phyloP scores from a whole-genome alignment of 352 stramenopile genomes.

The Phytophthora crassamura region DNA sequence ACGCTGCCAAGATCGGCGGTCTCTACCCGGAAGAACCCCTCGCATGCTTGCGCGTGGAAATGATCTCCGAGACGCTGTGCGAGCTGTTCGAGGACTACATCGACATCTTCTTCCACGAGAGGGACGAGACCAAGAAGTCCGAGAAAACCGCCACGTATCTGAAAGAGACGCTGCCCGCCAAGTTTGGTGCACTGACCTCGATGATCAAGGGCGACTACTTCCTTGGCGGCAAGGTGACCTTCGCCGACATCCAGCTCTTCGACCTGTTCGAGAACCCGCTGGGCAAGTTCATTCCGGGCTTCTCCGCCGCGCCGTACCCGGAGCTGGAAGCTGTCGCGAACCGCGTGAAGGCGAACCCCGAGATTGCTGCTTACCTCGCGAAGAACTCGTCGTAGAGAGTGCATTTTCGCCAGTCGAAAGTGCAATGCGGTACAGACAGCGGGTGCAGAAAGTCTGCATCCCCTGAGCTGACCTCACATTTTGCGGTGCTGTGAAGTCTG shows the following conservation, averaged over 20 bases:
- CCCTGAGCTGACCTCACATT: too few relatives aligned
- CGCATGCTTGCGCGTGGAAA: constrained; percentile 51
- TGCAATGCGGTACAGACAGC: too few relatives aligned
- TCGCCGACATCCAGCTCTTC: constrained; percentile 55
- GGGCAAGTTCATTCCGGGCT: constrained; percentile 25
- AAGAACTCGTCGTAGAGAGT: too few relatives aligned
- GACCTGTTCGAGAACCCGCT: constrained; percentile 48
- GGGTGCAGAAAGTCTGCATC: too few relatives aligned
- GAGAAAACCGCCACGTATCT: constrained; percentile 46
- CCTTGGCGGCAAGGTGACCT: constrained; percentile 38
- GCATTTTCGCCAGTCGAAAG: too few relatives aligned
- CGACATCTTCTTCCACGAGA: constrained; percentile 39
- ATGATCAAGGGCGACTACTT: too few relatives aligned
- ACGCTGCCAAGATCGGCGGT: constrained; percentile 54
- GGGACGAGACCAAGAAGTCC: constrained; percentile 41
- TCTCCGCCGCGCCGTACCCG: constrained; percentile 38
- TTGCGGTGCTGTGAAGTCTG: too few relatives aligned
- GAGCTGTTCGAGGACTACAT: constrained; percentile 39
- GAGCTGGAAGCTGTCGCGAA: constrained; percentile 46
- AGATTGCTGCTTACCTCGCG: constrained; percentile 44
- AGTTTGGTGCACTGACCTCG: too few relatives aligned
- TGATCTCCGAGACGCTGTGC: constrained; percentile 45
- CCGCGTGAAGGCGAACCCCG: constrained; percentile 40
- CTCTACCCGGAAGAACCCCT: constrained; percentile 54
- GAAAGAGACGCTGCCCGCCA: constrained; percentile 33